These are phyloP conservation scores for Bauhinia variegata DNA, from an alignment of 306 rosid species.

Conservation along the genomic window DNA sequence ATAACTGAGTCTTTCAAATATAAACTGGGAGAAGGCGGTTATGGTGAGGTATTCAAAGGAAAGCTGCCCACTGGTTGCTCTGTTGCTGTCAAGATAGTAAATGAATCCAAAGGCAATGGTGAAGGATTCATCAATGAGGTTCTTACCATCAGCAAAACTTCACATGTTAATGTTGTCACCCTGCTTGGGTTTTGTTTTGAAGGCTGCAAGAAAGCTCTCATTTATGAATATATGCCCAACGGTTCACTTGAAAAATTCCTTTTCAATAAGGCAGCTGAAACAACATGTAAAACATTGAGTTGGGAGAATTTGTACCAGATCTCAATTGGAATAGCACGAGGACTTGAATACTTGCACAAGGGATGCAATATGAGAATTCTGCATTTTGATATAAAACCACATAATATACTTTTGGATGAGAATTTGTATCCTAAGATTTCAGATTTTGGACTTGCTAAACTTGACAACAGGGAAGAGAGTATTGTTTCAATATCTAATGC, in stretches of 20 bases:
- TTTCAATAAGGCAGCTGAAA: neutral
- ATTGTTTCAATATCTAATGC: slow-evolving; percentile 12
- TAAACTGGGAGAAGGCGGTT: slow-evolving; percentile 53
- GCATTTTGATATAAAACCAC: slow-evolving; percentile 62
- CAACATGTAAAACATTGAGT: slow-evolving; percentile 33
- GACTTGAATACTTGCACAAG: slow-evolving; percentile 49
- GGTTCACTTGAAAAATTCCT: slow-evolving; percentile 60
- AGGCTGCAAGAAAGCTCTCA: slow-evolving; percentile 46
- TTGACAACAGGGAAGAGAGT: slow-evolving; percentile 36
- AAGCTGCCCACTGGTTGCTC: neutral
- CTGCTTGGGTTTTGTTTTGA: slow-evolving; percentile 55
- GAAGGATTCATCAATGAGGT: slow-evolving; percentile 58
- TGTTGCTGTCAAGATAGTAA: slow-evolving; percentile 53
- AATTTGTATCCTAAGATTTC: slow-evolving; percentile 52
- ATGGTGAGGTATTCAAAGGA: slow-evolving; percentile 51
- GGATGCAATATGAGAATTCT: slow-evolving; percentile 57
- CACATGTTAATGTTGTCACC: slow-evolving; percentile 56
- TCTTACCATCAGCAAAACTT: slow-evolving; percentile 53
- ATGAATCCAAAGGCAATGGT: slow-evolving; percentile 44
- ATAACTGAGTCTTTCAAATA: slow-evolving; percentile 45
- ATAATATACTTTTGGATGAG: slow-evolving; percentile 51
- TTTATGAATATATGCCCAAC: slow-evolving; percentile 55
- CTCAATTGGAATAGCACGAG: slow-evolving; percentile 49
- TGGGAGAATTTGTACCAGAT: slow-evolving; percentile 41
- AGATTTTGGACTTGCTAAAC: slow-evolving; percentile 57